phyloP scores from a whole-genome alignment of 148 eudicot species.

The Chenopodium album region DNA sequence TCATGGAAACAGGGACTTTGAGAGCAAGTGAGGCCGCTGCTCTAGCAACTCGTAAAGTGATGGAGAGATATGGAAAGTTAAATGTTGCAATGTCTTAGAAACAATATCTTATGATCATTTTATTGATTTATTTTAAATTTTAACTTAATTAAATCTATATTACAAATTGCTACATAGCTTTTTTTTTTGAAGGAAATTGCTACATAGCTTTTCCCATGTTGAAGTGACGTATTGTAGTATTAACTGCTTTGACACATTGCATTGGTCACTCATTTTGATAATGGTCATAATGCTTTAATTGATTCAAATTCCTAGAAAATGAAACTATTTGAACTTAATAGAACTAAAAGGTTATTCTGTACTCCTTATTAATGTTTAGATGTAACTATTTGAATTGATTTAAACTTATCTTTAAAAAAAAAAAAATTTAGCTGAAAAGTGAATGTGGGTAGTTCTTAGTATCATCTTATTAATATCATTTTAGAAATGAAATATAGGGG shows the following conservation, averaged over 20 bases:
- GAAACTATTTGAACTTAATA: no score
- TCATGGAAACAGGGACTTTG: conserved; percentile 80
- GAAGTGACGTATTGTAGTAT: background rate
- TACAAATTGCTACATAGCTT: background rate
- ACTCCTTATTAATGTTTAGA: no score
- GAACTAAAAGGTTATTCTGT: no score
- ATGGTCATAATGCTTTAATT: background rate
- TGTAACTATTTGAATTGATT: no score
- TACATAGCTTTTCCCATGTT: background rate
- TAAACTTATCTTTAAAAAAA: no score
- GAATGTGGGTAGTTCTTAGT: no score
- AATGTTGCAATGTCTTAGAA: conserved; percentile 43
- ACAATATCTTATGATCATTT: background rate
- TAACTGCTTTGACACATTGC: background rate
- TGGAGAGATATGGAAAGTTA: conserved; percentile 69
- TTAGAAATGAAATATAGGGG: no score
- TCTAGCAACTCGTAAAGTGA: conserved; percentile 81
- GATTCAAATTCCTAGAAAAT: background rate
- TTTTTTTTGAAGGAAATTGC: background rate
- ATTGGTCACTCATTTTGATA: background rate
- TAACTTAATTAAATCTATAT: background rate
- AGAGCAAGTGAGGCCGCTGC: conserved; percentile 97
- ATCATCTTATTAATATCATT: no score
- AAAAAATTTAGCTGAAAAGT: no score
- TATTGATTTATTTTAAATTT: background rate